These are phyloP conservation scores for Yarrowia osloensis DNA, from an alignment of 805 yeast species.

Conservation along the genomic window DNA sequence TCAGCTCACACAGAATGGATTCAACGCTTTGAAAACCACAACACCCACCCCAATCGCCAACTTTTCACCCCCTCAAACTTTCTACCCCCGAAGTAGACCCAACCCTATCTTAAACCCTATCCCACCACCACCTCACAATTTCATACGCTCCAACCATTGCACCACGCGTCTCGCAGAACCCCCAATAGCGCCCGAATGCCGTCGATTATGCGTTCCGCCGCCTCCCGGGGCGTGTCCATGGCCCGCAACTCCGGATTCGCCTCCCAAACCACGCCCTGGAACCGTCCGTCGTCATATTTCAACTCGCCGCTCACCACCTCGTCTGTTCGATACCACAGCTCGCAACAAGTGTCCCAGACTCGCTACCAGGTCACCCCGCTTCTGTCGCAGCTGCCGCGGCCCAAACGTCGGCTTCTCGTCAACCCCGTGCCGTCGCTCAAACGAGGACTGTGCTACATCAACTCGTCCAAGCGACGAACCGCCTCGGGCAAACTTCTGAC, in stretches of 20 bases:
- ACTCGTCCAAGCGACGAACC: slow-evolving; percentile 32
- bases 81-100: no score
- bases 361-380: not conserved
- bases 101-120: not conserved
- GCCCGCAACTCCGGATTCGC: not conserved
- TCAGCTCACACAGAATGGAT: not conserved
- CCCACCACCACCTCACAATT: not conserved
- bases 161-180: not conserved
- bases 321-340: not conserved
- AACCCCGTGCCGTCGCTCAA: slow-evolving; percentile 37
- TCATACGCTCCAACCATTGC: not conserved
- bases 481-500: slow-evolving; percentile 3
- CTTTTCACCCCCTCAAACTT: no score
- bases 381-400: slow-evolving; percentile 1
- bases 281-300: not conserved
- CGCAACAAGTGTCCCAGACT: not conserved
- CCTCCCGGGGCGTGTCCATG: slow-evolving; percentile 22
- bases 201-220: slow-evolving; percentile 9
- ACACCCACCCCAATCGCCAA: no score
- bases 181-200: not conserved
- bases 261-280: not conserved
- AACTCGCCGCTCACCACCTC: slow-evolving; percentile 21
- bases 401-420: slow-evolving; percentile 5
- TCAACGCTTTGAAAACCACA: no score
- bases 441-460: slow-evolving; percentile 35